Conservation (phyloP, 805 yeast genomes). For the Spathaspora passalidarum region DNA sequence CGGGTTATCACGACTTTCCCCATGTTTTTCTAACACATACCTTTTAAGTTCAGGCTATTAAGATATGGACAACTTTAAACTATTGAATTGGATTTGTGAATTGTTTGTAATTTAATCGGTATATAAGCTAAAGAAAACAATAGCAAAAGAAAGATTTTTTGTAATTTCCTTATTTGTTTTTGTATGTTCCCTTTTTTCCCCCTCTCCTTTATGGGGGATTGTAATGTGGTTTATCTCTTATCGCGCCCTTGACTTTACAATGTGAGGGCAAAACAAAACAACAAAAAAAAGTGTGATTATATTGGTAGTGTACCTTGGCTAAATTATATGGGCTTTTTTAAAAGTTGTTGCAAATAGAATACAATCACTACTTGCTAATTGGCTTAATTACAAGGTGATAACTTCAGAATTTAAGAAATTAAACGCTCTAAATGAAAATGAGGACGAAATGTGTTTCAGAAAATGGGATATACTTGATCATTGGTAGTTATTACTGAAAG, state of each 20-base stretch:
- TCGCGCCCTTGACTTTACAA: neutral
- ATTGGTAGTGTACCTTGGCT: neutral
- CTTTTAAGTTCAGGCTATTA: neutral
- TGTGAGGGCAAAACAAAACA: neutral
- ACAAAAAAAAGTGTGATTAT: neutral
- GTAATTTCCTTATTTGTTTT: neutral
- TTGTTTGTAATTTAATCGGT: neutral
- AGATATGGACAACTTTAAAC: neutral
- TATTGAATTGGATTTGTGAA: neutral
- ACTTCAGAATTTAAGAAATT: constrained; percentile 4
- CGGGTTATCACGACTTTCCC: neutral
- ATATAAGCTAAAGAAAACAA: neutral
- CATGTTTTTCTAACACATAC: neutral
- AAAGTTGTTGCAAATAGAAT: neutral
- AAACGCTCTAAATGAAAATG: constrained; percentile 2
- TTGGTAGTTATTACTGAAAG: neutral
- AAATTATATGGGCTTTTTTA: neutral
- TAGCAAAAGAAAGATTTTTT: neutral
- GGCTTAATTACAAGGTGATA: constrained; percentile 5
- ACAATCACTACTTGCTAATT: no score
- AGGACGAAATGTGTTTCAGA: neutral
- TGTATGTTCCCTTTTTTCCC: constrained; percentile 1
- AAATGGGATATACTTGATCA: neutral
- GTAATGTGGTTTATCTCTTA: neutral
- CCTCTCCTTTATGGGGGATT: neutral